A percentile compares a stretch with the other conserved stretches of the same genome.
Evolutionary conservation across 148 eudicot species (phyloP).

Genomic region (Amaranthus cruentus): DNA sequence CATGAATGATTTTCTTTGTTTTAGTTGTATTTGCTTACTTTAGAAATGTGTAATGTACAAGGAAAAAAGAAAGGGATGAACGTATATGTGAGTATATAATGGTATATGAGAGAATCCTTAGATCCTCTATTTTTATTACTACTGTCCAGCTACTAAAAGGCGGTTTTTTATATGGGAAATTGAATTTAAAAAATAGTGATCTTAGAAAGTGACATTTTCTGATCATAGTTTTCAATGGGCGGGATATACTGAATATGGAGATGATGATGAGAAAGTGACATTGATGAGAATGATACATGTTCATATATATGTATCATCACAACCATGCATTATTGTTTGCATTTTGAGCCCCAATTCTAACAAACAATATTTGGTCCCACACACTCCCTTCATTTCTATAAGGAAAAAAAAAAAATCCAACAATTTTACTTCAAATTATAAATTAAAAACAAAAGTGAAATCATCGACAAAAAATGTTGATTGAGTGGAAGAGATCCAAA

Average conservation of each 20-base stretch:
- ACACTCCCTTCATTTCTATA: too few relatives aligned
- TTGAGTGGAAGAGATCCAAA: too few relatives aligned
- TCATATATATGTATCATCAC: neutral
- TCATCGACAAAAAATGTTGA: too few relatives aligned
- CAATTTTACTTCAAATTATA: too few relatives aligned
- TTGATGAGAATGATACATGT: slow-evolving; percentile 15
- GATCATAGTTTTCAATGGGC: too few relatives aligned
- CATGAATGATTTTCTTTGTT: slow-evolving; percentile 3
- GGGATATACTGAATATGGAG: too few relatives aligned
- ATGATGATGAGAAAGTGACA: slow-evolving; percentile 19
- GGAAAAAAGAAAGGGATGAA: neutral
- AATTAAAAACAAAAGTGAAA: too few relatives aligned
- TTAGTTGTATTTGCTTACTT: neutral
- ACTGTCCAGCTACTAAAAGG: slow-evolving; percentile 9
- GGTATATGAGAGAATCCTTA: neutral
- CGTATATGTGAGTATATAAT: neutral
- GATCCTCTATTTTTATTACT: neutral
- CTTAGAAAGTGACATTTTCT: slow-evolving; percentile 23
- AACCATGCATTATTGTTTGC: too few relatives aligned
- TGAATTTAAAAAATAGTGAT: slow-evolving; percentile 17
- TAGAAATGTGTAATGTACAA: neutral
- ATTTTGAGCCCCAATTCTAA: too few relatives aligned
- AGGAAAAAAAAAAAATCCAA: too few relatives aligned
- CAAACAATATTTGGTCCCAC: neutral
- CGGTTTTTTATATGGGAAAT: neutral